Conservation (phyloP, 805 yeast genomes). For the Metschnikowia picachoensis region DNA sequence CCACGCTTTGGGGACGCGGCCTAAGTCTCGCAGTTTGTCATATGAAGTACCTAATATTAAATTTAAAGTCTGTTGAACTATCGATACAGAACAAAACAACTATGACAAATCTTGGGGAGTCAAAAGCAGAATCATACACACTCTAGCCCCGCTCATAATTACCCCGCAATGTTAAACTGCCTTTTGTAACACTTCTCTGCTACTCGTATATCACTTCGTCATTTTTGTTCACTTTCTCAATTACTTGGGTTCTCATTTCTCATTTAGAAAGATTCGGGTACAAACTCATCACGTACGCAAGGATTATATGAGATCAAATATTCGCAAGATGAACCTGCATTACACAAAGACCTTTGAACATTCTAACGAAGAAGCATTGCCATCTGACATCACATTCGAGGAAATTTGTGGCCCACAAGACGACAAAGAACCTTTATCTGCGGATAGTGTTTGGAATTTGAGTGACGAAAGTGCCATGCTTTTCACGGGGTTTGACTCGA, state of each 20-base stretch:
- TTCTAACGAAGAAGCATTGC: constrained; percentile 1
- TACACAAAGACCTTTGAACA: neutral
- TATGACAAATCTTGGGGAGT: no score
- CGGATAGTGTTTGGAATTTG: constrained; percentile 6
- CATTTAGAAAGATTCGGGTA: no score
- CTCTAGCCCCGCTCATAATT: no score
- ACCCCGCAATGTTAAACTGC: no score
- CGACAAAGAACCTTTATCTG: neutral
- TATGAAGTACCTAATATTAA: neutral
- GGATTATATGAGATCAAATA: neutral
- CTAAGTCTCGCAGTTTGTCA: neutral
- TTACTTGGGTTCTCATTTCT: no score
- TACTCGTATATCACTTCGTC: no score
- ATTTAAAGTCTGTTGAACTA: constrained; percentile 4
- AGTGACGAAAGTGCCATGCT: constrained; percentile 5
- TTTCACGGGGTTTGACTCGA: constrained; percentile 3
- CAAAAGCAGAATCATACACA: no score
- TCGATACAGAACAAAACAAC: neutral
- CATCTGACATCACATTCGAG: constrained; percentile 1
- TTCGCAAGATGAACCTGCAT: neutral
- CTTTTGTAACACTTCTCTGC: no score
- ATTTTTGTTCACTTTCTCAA: no score
- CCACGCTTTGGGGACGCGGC: constrained; percentile 6
- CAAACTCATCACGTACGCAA: no score
- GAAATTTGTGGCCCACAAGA: neutral